Evolutionary conservation across 352 stramenopile genomes (phyloP), one percentile per base, ranked within the genome.

Genomic region (Phytopythium vexans): DNA sequence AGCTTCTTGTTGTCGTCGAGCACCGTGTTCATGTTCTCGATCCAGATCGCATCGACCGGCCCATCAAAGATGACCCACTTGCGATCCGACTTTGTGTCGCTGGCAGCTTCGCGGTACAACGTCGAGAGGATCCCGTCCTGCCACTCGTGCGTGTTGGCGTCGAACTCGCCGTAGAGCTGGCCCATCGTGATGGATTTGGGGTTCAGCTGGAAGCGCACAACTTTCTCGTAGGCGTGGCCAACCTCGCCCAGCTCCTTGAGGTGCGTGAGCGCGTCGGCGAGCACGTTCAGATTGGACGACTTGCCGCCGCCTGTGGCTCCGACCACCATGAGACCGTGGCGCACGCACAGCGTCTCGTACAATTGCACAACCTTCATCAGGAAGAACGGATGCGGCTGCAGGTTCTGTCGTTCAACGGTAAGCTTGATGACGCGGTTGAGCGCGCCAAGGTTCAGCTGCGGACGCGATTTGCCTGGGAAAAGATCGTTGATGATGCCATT

Each of bases 11-110:
- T 98, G 58, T 98, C 92, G 49, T 98, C 93, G 12, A 98, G 78
- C 40, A 98, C 93, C 0, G 93, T 98, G 71, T 98, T 98, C 93
- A 98, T 98, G 65, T 97, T 97, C 63, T 98, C 93, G 65, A 98
- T 98, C 93, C 93, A 98, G 60, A 98, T 96, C 1, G 93, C 89
- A 70, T 98, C 93, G 1, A 98, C 93, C 0, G 93, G 93, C 0
- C 93, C 93, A 52, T 98, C 93, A 60, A 98, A 98, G 41, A 98
- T 91, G 42, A 98, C 88, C 92, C 92, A 98, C 60, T 97, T 98
- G 36, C 89, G 81, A 54, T 97, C 94, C 0, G 84, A 56, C 69
- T 96, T 95, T 0, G 92, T 95, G 49, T 85, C 74, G 27, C 78
- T 92, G 10, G 89, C 88, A 5, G 82, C 95, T 0, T 80, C 78